phyloP scores from a whole-genome alignment of 352 stramenopile genomes.

The Globisporangium barbulae region DNA sequence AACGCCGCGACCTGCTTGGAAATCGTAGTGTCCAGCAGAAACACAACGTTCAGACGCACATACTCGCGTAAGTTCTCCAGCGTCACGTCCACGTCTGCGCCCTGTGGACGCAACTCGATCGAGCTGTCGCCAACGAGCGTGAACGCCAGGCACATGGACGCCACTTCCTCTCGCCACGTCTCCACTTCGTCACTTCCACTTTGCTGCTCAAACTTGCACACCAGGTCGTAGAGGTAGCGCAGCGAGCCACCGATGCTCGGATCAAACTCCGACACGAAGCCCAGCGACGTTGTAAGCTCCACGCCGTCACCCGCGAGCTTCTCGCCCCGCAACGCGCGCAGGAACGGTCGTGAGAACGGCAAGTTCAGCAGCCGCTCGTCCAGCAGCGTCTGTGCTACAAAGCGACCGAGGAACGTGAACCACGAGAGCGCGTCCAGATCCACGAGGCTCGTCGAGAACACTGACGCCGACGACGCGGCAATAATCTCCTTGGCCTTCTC shows the following conservation, averaged over 20 bases:
- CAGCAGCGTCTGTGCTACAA: conserved; percentile 72
- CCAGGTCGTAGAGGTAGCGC: conserved; percentile 43
- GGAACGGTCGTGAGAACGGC: conserved; percentile 70
- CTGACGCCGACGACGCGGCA: not conserved
- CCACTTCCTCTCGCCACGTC: conserved; percentile 34
- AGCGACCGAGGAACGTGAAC: conserved; percentile 72
- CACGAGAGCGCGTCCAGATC: conserved; percentile 32
- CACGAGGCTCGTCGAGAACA: conserved; percentile 10
- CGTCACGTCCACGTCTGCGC: conserved; percentile 44
- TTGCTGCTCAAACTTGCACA: conserved; percentile 5
- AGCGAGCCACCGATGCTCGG: conserved; percentile 66
- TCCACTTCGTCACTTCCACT: conserved; percentile 18
- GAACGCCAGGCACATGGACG: conserved; percentile 70
- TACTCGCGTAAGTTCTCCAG: conserved; percentile 49
- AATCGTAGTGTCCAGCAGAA: conserved; percentile 68
- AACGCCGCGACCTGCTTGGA: conserved; percentile 61
- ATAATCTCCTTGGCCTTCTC: conserved; percentile 6
- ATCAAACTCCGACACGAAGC: conserved; percentile 64
- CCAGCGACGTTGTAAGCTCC: conserved; percentile 47
- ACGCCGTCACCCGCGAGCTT: conserved; percentile 39
- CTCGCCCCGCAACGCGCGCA: conserved; percentile 57
- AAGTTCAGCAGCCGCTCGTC: conserved; percentile 84
- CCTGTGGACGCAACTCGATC: conserved; percentile 49
- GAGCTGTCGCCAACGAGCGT: conserved; percentile 65
- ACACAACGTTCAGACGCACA: conserved; percentile 43